Evolutionary conservation across 1,139 yeast species (phyloP), one percentile per base, ranked within the genome.

Genomic region (Meyerozyma athensensis): DNA sequence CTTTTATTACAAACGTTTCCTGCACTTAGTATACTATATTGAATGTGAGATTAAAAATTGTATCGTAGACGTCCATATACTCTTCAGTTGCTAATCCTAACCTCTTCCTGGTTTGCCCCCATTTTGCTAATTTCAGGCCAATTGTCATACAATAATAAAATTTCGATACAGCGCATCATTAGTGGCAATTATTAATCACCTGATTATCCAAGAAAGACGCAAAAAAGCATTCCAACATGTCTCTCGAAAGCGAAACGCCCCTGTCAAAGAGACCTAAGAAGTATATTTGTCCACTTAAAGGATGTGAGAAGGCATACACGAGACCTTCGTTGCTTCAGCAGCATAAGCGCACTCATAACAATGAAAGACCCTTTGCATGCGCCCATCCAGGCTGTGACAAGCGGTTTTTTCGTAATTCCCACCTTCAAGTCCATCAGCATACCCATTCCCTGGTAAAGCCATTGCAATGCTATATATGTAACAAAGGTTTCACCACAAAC

Each of bases 291-390:
- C 10, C 39, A 4, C 39, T 39, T 22, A 41, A 42, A 13, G 49
- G 43, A 60, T 26, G 65, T 65, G 21, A 58, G 59, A 43, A 48
- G 36, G 43, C 46, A 7, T 50, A 50, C 26, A 39, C 39, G 30
- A 34, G 52, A 18, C 54, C 54, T 4, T 34, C 43, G 8, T 45
- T 50, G 5, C 44, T 50, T 38, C 46, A 45, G 28, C 54, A 50
- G 34, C 54, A 50, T 34, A 41, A 39, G 26, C 41, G 50, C 13
- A 36, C 48, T 4, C 54, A 50, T 38, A 36, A 42, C 7, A 43
- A 48, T 38, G 50, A 50, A 14, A 44, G 54, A 17, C 51, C 50
- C 12, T 50, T 45, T 30, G 39, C 30, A 8, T 49, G 54, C 28
- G 9, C 10, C 9, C 17, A 24, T 26, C 36, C 35, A 14, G 45